Evolutionary conservation across 495 filamentous ascomycete species (phyloP), one percentile per base, ranked within the genome.

Genomic region (Xylaria venustula): DNA sequence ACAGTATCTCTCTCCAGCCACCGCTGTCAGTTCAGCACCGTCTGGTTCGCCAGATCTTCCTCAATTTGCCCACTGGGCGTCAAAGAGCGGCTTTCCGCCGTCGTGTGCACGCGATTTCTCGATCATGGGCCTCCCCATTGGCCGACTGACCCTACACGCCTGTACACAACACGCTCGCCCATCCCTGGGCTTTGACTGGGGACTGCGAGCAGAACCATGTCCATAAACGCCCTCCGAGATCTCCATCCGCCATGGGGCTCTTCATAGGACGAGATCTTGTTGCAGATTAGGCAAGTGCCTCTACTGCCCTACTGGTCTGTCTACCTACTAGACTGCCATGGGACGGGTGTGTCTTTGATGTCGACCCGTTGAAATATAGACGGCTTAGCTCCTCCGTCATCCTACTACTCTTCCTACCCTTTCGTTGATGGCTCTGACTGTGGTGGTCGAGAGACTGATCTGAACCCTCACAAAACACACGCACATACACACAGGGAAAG

Each of bases 281-380:
- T 45, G 40, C 53, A 55, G 17, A 55, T 55, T 55, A 55, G 53
- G 53, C 53, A 55, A 55, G 53, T 55, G 53, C 8, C 40, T 30
- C 26, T 45, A 40, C 40, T 20, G 53, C 40, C n/a, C n/a, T n/a
- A n/a, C n/a, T n/a, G n/a, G n/a, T n/a, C n/a, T n/a, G n/a, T n/a
- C n/a, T n/a, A n/a, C n/a, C n/a, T n/a, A n/a, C n/a, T n/a, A n/a
- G n/a, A n/a, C n/a, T n/a, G n/a, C n/a, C 51, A 26, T 42, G 23
- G 51, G 25, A 4, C 4, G 26, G 25, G 23, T 20, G 12, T 54
- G 26, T 34, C 37, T 19, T n/a, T 25, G 53, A 45, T 23, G 40
- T 26, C 19, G 6, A 22, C 37, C 26, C 53, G n/a, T n/a, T 55
- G 53, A 55, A 55, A 55, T 55, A 55, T 55, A 55, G 53, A 55